Evolutionary conservation across 306 rosid species (phyloP), one percentile per base, ranked within the genome.

Genomic region (Aeschynomene evenia): DNA sequence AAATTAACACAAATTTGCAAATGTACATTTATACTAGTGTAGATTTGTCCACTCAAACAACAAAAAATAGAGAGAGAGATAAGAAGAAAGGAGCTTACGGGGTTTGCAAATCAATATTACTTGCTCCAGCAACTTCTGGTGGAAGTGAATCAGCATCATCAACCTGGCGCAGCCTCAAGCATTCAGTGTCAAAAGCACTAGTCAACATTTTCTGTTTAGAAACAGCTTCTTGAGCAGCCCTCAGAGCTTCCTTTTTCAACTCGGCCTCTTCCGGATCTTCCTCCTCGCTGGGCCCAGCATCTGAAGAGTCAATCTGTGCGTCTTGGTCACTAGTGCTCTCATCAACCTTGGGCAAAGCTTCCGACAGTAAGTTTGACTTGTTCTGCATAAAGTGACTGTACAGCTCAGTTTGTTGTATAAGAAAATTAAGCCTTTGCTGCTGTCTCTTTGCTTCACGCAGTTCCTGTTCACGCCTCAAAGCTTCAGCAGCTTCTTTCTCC

Each of bases 301-400:
- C 89, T 63, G 85, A 78, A 73, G 81, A 69, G 76, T 76, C 78
- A 21, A 53, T 33, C 48, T 29, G 53, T 50, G 52, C 80, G 76
- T 87, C 90, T 77, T 94, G 80, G 34, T 84, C 85, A 48, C 81
- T 59, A 62, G 50, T 52, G 42, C 65, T 75, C 76, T 80, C 97
- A 74, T 84, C 89, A 48, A 39, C 89, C 21, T 45, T 54, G 48
- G 89, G 67, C 57, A 84, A 63, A 79, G 77, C 77, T 57, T 91
- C 99, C 51, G 96, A 75, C 76, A 84, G 82, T 60, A 86, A 62
- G 78, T 80, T 90, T 62, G 96, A 71, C 86, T 95, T 95, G 85
- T 95, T 91, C 86, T 87, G 97, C 99, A 95, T 91, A 76, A 95
- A 95, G 82, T 95, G 99, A 84, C 99, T 91, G 76, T 95, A 95